These are phyloP conservation scores for Epithemia pelagica DNA, from an alignment of 108 stramenopile genomes.

Conservation along the genomic window DNA sequence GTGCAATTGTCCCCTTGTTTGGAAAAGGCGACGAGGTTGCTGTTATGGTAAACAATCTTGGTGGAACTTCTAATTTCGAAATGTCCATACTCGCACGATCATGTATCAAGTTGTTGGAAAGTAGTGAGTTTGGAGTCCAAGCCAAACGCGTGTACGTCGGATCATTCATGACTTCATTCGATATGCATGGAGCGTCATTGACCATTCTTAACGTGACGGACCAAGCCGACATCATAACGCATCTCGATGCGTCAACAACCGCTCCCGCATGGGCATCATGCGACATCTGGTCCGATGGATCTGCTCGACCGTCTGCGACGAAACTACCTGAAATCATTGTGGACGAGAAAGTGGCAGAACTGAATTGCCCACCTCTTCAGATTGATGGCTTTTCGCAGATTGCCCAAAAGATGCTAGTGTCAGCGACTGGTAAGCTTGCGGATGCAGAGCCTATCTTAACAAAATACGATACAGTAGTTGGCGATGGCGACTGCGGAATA, in stretches of 20 bases:
- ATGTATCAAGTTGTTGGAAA: conserved; percentile 46
- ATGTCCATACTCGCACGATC: conserved; percentile 78
- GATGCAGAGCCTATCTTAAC: conserved; percentile 80
- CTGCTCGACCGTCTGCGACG: conserved; percentile 37
- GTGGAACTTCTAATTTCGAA: conserved; percentile 92
- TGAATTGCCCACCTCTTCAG: conserved; percentile 32
- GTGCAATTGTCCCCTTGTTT: conserved; percentile 47
- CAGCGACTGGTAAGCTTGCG: conserved; percentile 51
- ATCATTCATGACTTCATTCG: conserved; percentile 92
- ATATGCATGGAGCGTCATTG: conserved; percentile 92
- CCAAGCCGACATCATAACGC: conserved; percentile 24
- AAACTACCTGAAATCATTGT: conserved; percentile 46
- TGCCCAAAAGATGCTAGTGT: conserved; percentile 22
- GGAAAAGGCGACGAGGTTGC: conserved; percentile 57
- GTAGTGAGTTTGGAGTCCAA: conserved; percentile 27
- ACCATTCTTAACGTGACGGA: conserved; percentile 68
- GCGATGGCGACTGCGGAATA: conserved; percentile 97
- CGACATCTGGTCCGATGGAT: conserved; percentile 34
- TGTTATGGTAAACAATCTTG: conserved; percentile 92
- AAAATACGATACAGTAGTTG: conserved; percentile 87
- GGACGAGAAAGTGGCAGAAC: conserved; percentile 8
- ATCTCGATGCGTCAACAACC: conserved; percentile 77
- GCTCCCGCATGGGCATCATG: conserved; percentile 79
- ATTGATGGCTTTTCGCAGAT: conserved; percentile 33
- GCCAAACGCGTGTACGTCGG: conserved; percentile 77